Percentiles rank a stretch among this genome's conserved stretches.
phyloP scores from a whole-genome alignment of 2,329 filamentous ascomycete genomes.

The Teratosphaeria zuluensis region DNA sequence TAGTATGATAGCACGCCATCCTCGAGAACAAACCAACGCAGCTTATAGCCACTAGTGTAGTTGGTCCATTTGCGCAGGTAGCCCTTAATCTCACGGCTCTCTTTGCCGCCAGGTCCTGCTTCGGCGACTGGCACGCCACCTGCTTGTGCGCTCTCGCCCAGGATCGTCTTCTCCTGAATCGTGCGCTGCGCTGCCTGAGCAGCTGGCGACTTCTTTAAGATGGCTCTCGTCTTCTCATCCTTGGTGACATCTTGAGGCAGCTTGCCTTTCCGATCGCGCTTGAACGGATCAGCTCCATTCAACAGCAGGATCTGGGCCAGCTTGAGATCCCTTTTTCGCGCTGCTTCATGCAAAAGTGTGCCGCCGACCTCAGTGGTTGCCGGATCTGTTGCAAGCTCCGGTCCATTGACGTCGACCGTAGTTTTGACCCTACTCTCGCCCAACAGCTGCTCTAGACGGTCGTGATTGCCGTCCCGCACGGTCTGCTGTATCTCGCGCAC shows the following conservation, averaged over 20 bases:
- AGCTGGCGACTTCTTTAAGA: conserved; percentile 88
- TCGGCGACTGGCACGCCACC: conserved; percentile 31
- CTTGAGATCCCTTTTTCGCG: conserved; percentile 73
- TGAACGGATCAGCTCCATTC: conserved; percentile 92
- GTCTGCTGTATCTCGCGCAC: conserved; percentile 75
- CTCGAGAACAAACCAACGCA: conserved; percentile 95
- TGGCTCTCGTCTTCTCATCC: conserved; percentile 77
- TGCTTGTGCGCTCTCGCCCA: conserved; percentile 57
- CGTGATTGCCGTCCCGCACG: conserved; percentile 64
- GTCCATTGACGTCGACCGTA: conserved; percentile 82
- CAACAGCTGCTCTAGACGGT: conserved; percentile 65
- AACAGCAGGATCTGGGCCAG: conserved; percentile 84
- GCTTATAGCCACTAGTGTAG: conserved; percentile 91
- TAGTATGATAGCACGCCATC: conserved; percentile 98
- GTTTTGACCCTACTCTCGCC: conserved; percentile 79
- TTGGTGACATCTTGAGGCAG: conserved; percentile 93
- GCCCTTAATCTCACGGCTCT: conserved; percentile 93
- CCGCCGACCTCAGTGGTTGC: conserved; percentile 73
- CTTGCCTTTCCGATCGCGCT: conserved; percentile 88
- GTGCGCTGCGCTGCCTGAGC: conserved; percentile 88
- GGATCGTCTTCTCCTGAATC: conserved; percentile 93
- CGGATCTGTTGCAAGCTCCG: conserved; percentile 76
- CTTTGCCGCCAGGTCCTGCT: conserved; percentile 58
- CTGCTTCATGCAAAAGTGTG: conserved; percentile 86
- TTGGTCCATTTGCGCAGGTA: conserved; percentile 99